Conservation (phyloP, 2,329 filamentous ascomycete species). For the Nemania sp. region DNA sequence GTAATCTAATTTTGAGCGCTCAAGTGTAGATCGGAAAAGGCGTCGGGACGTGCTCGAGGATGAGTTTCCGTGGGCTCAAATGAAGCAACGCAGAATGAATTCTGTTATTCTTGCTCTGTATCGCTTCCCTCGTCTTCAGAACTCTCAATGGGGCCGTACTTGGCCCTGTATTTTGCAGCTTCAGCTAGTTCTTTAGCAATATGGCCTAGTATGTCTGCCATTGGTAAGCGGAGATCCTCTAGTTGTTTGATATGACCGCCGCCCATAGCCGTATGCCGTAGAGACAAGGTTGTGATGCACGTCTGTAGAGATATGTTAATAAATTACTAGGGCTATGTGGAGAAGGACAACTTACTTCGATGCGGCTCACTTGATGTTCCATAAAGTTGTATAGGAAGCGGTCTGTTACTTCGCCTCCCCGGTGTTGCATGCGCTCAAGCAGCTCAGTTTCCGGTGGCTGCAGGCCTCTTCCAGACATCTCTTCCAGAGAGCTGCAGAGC, state of each 20-base stretch:
- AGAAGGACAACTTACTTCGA: slow-evolving; percentile 70
- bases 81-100: not conserved
- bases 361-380: slow-evolving; percentile 92
- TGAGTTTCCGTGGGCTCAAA: not conserved
- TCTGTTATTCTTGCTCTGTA: slow-evolving; percentile 40
- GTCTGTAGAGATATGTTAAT: slow-evolving; percentile 57
- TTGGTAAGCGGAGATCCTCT: slow-evolving; percentile 75
- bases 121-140: slow-evolving; percentile 42
- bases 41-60: slow-evolving; percentile 22
- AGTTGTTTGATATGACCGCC: slow-evolving; percentile 64
- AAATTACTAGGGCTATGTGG: slow-evolving; percentile 6
- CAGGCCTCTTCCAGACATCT: slow-evolving; percentile 62
- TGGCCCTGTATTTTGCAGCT: slow-evolving; percentile 62
- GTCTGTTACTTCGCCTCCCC: slow-evolving; percentile 86
- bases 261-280: slow-evolving; percentile 79
- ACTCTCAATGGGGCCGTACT: slow-evolving; percentile 50
- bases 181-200: slow-evolving; percentile 66
- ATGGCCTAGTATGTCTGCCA: slow-evolving; percentile 68
- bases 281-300: slow-evolving; percentile 75
- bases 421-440: slow-evolving; percentile 66
- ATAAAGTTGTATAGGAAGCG: slow-evolving; percentile 85
- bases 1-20: slow-evolving; percentile 5
- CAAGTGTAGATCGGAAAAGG: slow-evolving; percentile 4
- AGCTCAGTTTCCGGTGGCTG: slow-evolving; percentile 82
- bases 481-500: slow-evolving; percentile 87